Evolutionary conservation across 2,329 filamentous ascomycete species (phyloP), one percentile per base, ranked within the genome.

Genomic region (Paracorniculantispora psalliotae): DNA sequence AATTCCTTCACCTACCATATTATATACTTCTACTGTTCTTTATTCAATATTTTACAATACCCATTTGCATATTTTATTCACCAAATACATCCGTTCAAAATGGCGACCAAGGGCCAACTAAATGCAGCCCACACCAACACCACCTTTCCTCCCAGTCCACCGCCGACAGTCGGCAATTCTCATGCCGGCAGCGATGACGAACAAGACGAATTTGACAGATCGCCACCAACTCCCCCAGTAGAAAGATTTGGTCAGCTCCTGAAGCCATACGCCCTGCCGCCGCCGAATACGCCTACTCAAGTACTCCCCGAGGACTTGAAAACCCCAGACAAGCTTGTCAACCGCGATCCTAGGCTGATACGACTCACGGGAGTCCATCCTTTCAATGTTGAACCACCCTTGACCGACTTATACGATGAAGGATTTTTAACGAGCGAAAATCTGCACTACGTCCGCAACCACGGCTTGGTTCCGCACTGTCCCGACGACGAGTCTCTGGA

Each of bases 371-470:
- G 92, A 25, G 82, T 90, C 6, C 92, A 96, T 72, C 92, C 92
- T 1, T 96, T 96, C 78, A 97, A 97, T 66, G 88, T 90, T 51
- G 92, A 97, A 73, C 83, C 92, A 10, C 92, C 92, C 0, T 75
- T 97, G 9, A 90, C 84, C 57, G 85, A 86, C 17, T 77, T 96
- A 1, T 96, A 86, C 72, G 82, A 93, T 48, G 78, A 82, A 75
- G 91, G 92, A 0, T 96, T 96, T 69, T 77, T 97, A 39, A 97
- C 92, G 1, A 90, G 87, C 41, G 89, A 91, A 13, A 89, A 96
- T 66, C 78, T 97, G 1, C 94, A 96, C 74, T 97, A 96, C 71
- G 92, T 97, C 9, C 81, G 92, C 37, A 97, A 96, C 67, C 92
- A 97, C 76, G 92, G 92, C 15, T 77, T 85, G 0, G 92, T 96